Conservation (phyloP, 495 filamentous ascomycete species). For the Aspergillus sclerotiicarbonarius region DNA sequence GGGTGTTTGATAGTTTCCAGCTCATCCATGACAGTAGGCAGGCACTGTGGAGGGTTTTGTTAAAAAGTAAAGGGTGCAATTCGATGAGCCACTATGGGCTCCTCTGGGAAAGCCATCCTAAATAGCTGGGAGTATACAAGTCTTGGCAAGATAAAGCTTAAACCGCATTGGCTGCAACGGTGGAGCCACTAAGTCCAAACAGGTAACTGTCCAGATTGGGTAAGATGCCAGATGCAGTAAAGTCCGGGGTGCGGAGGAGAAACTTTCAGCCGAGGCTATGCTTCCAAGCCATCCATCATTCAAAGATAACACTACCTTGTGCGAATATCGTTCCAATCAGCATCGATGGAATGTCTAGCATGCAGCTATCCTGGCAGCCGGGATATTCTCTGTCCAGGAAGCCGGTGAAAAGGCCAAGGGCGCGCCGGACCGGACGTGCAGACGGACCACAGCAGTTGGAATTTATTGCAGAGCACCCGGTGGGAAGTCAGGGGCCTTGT, state of each 20-base stretch:
- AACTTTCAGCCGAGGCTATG: too few relatives aligned
- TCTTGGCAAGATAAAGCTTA: too few relatives aligned
- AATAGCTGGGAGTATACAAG: too few relatives aligned
- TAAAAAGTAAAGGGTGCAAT: too few relatives aligned
- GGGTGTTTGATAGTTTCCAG: background rate
- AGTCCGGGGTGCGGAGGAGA: background rate
- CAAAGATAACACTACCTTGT: background rate
- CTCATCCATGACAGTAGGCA: background rate
- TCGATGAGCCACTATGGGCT: too few relatives aligned
- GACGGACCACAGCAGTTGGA: background rate
- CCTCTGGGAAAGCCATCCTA: too few relatives aligned
- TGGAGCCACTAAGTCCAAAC: background rate
- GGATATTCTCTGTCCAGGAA: conserved; percentile 3
- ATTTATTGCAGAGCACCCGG: conserved; percentile 1
- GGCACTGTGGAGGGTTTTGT: too few relatives aligned
- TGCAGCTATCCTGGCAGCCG: conserved; percentile 3
- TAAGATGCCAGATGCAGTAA: background rate
- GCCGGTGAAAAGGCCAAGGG: background rate
- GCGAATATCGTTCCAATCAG: background rate
- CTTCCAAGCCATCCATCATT: too few relatives aligned
- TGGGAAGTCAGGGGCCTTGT: background rate
- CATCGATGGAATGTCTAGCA: background rate
- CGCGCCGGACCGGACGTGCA: background rate
- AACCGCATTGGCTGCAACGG: background rate
- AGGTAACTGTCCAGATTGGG: background rate